A percentile compares a stretch with the other conserved stretches of the same genome.
Conservation (phyloP, 305 asterid genomes). For the Rubia tinctorum region DNA sequence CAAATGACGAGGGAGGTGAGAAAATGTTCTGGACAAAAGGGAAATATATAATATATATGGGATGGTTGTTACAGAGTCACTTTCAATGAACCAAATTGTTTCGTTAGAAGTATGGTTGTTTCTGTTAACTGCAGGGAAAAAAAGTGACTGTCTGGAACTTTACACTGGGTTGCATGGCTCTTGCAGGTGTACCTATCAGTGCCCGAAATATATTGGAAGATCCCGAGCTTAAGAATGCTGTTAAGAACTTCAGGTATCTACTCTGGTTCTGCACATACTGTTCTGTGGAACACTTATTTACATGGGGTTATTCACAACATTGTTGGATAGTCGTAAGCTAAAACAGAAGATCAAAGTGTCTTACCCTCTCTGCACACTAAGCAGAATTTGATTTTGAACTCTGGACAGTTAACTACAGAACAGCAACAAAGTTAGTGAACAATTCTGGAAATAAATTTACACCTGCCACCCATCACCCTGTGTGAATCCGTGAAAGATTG, state of each 20-base stretch:
- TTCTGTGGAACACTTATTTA: background rate
- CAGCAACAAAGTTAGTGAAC: background rate
- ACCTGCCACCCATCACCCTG: background rate
- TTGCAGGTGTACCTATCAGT: constrained; percentile 68
- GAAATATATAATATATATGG: background rate
- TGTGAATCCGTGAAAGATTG: background rate
- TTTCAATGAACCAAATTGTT: background rate
- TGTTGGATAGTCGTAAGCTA: constrained; percentile 7
- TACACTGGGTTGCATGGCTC: background rate
- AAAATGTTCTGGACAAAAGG: background rate
- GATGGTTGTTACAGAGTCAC: background rate
- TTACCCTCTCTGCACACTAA: background rate
- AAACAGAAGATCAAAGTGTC: background rate
- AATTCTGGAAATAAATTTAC: background rate
- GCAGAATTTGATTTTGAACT: background rate
- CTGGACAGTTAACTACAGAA: background rate
- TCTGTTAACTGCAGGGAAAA: background rate
- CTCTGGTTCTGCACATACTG: background rate
- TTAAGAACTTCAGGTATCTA: constrained; percentile 68
- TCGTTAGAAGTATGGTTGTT: background rate
- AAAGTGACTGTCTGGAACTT: background rate
- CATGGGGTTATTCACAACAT: background rate
- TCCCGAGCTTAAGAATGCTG: constrained; percentile 78
- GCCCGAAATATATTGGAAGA: constrained; percentile 90
- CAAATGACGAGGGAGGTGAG: background rate